Conservation (phyloP, 345 rosid species). For the Euphorbia peplus region DNA sequence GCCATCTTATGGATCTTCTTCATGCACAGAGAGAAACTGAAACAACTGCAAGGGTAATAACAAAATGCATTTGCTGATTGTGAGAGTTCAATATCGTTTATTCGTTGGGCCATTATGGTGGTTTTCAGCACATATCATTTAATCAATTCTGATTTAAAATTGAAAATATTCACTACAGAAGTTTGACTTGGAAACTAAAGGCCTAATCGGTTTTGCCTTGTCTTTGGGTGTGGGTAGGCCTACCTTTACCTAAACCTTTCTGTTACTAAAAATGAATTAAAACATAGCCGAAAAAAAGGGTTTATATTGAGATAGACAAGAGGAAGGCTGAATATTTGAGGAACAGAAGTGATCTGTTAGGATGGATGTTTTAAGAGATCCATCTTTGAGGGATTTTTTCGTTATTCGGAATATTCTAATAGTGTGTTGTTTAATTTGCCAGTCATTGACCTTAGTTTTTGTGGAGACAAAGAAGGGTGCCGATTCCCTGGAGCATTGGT, state of each 20-base stretch:
- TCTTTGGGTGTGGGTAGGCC: too few species aligned
- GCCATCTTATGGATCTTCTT: slow-evolving; percentile 98
- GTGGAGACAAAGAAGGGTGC: slow-evolving; percentile 99
- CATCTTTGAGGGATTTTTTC: background rate
- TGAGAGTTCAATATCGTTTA: background rate
- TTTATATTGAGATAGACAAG: background rate
- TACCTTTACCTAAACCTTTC: too few species aligned
- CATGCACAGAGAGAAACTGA: slow-evolving; percentile 92
- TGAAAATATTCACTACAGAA: background rate
- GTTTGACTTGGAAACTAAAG: background rate
- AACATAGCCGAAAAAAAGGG: background rate
- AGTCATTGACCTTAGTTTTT: slow-evolving; percentile 92
- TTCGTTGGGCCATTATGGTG: background rate
- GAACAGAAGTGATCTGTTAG: background rate
- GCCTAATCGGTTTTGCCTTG: too few species aligned
- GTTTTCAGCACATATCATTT: background rate
- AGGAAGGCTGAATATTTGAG: background rate
- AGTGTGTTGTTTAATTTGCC: slow-evolving; percentile 37
- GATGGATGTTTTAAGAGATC: background rate
- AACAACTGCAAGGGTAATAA: slow-evolving; percentile 69
- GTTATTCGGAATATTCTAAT: background rate
- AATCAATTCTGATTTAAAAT: background rate
- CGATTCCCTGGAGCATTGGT: slow-evolving; percentile 88
- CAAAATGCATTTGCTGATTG: background rate
- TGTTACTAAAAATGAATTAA: too few species aligned